phyloP scores from a whole-genome alignment of 805 yeast genomes.

The Candida insectalens region DNA sequence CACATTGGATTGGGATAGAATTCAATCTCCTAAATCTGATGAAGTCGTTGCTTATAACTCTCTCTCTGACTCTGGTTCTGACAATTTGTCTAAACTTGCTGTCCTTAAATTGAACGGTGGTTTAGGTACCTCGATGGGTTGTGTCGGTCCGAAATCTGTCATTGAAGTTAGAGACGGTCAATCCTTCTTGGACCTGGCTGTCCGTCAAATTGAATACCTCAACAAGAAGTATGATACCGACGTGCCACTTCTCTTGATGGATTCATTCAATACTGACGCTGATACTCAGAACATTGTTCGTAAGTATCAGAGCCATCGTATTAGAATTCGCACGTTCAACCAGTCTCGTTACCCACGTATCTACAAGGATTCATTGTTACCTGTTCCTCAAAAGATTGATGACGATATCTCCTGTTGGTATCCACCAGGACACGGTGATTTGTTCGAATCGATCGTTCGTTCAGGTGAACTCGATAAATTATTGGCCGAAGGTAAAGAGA shows the following conservation, averaged over 20 bases:
- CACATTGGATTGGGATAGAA: constrained; percentile 89
- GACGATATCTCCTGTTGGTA: constrained; percentile 87
- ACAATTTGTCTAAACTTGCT: constrained; percentile 72
- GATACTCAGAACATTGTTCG: constrained; percentile 93
- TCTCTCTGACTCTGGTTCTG: constrained; percentile 30
- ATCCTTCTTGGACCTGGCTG: constrained; percentile 90
- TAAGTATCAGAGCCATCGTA: constrained; percentile 94
- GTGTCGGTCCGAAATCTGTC: constrained; percentile 97
- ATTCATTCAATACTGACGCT: constrained; percentile 94
- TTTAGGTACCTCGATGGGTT: constrained; percentile 98
- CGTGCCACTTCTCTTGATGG: constrained; percentile 95
- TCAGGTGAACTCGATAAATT: constrained; percentile 90
- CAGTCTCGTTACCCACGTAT: constrained; percentile 98
- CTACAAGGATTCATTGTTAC: constrained; percentile 88
- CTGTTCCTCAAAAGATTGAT: constrained; percentile 72
- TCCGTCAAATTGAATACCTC: constrained; percentile 92
- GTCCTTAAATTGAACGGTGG: constrained; percentile 97
- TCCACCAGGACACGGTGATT: constrained; percentile 99
- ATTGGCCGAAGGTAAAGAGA: constrained; percentile 88
- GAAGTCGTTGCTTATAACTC: constrained; percentile 78
- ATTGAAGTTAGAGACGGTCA: constrained; percentile 98
- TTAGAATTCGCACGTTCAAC: constrained; percentile 90
- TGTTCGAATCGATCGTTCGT: constrained; percentile 80
- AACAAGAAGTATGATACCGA: constrained; percentile 85
- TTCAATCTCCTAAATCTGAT: constrained; percentile 79